Evolutionary conservation across 139 green algal species (phyloP).

Genomic region (Limnomonas spitsbergensis): DNA sequence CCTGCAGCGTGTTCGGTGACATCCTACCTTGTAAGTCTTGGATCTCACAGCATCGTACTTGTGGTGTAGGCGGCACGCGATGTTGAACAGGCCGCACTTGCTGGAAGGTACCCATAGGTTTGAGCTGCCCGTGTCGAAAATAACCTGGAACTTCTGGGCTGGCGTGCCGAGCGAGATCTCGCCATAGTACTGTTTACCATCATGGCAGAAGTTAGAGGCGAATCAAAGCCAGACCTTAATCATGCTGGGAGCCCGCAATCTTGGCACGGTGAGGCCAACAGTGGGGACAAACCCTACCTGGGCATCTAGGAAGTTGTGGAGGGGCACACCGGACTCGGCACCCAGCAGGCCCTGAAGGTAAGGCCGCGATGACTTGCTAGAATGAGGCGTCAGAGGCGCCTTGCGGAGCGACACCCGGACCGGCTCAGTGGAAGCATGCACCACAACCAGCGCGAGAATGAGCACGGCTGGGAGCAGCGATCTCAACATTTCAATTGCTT

Average conservation of each 20-base stretch:
- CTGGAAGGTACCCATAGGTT: conserved; percentile 93
- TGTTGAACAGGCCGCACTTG: conserved; percentile 81
- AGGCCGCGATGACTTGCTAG: conserved; percentile 1
- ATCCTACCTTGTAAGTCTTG: conserved; percentile 55
- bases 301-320: conserved; percentile 69
- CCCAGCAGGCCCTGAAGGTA: background rate
- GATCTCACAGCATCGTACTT: conserved; percentile 80
- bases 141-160: conserved; percentile 85
- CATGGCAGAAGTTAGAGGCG: background rate
- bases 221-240: background rate
- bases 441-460: background rate
- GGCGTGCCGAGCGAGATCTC: conserved; percentile 88
- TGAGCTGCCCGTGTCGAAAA: conserved; percentile 89
- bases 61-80: conserved; percentile 89
- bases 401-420: background rate
- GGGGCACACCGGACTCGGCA: conserved; percentile 35
- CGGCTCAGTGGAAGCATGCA: background rate
- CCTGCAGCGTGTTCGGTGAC: no score
- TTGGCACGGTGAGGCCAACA: background rate
- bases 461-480: no score
- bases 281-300: conserved; percentile 39
- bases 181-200: conserved; percentile 89
- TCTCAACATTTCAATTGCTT: no score
- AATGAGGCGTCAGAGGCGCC: background rate
- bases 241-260: background rate